Evolutionary conservation across 257 asterid genomes (phyloP), one percentile per base, ranked within the genome.

Genomic region (Fraxinus excelsior): DNA sequence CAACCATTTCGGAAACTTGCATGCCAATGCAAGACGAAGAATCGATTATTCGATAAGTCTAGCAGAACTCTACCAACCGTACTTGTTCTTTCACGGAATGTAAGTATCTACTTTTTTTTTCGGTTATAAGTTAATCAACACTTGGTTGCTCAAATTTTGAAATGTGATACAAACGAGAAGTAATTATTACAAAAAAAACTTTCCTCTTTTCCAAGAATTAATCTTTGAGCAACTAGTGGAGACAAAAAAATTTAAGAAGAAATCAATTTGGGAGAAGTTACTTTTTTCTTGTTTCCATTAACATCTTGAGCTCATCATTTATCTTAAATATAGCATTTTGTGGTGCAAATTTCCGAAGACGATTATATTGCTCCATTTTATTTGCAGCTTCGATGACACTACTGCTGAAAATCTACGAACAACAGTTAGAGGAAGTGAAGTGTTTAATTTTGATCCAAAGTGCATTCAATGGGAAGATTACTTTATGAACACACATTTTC

Each of bases 321-420:
- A 3, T 42, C 51, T 42, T 42, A 11, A 40, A 44, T 44, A 44
- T 44, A 44, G 51, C 18, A 44, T 44, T 44, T 44, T 12, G 18
- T 44, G 51, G 51, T 44, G 19, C 51, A 12, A 13, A 4, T 44
- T 44, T 2, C 51, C 6, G 5, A 42, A 44, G 18, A 44, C 18
- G 3, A n/a, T 70, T 16, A n/a, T 0, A 16, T 44, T 18, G n/a
- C 2, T 21, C 7, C 19, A 19, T 60, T 1, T 4, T 38, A 58
- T 38, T 77, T 13, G 37, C 77, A 80, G 77, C n/a, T 70, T 79
- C 44, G 81, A 83, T 46, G 86, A 79, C 18, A 28, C 40, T 42
- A 80, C 64, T 25, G 7, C 78, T 19, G 78, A 78, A 64, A 62
- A 44, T 19, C 19, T 78, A 13, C 73, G 74, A 7, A 65, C n/a